Evolutionary conservation across 495 filamentous ascomycete species (phyloP), one percentile per base, ranked within the genome.

Genomic region (Hyaloscypha variabilis): DNA sequence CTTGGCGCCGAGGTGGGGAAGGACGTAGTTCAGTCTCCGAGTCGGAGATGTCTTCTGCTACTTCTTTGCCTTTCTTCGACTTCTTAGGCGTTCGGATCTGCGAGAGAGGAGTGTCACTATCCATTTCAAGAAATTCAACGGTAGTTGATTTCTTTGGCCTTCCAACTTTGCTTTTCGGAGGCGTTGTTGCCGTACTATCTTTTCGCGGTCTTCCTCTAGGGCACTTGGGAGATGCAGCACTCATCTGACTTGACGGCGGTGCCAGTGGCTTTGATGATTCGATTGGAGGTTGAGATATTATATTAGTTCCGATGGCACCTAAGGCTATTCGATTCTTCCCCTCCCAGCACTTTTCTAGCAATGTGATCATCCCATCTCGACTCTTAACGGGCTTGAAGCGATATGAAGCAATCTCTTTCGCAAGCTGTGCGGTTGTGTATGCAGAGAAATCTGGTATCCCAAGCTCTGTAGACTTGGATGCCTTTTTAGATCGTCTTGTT

Each of bases 361-460:
- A 72, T 14, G 85, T 77, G 34, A 95, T 88, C 90, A 91, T 92
- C 13, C 85, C 83, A 60, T 84, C 78, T 21, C 91, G 83, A 59
- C 79, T 86, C 71, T 86, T 92, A 0, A 94, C 77, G 1, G 88
- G 77, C 72, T 95, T 96, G 77, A 95, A 93, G 0, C 88, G 89
- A 70, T 87, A 93, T 0, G 80, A 78, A 4, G 82, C 70, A 42
- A 94, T 73, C 67, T 88, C 84, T 58, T 82, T 85, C 6, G 84
- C 77, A 49, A 96, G 76, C 59, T 90, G 82, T 17, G 80, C 74
- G 64, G 90, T 88, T 19, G 86, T 88, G 62, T 85, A 88, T 2
- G 84, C 79, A 65, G 81, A 79, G 63, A 83, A 94, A 54, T 87
- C 85, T 23, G 91, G 91, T 80, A 25, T 53, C 25, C 64, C 3